Percentiles rank a stretch among this genome's conserved stretches.
phyloP scores from a whole-genome alignment of 305 asterid genomes.

The Fraxinus dipetala region DNA sequence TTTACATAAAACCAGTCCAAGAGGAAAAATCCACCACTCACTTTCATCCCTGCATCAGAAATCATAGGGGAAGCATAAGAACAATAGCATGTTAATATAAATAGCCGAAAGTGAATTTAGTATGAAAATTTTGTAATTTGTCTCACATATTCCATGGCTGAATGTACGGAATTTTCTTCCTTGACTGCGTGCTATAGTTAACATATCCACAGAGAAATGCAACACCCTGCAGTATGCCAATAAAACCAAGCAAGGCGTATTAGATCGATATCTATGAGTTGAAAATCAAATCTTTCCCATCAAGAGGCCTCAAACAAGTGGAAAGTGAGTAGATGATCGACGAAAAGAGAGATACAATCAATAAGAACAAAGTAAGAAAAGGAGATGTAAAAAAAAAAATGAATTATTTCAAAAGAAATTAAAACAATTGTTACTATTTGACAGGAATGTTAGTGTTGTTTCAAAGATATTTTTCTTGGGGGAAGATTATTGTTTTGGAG shows the following conservation, averaged over 20 bases:
- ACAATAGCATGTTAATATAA: background rate
- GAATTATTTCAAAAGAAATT: background rate
- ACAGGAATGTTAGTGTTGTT: background rate
- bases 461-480: background rate
- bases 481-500: background rate
- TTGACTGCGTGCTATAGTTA: conserved; percentile 62
- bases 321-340: background rate
- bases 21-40: conserved; percentile 99
- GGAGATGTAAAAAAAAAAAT: background rate
- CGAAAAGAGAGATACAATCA: background rate
- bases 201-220: conserved; percentile 80
- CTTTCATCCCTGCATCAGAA: conserved; percentile 80
- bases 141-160: conserved; percentile 99
- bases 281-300: background rate
- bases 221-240: conserved; percentile 50
- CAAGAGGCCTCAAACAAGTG: background rate
- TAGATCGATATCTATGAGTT: background rate
- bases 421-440: background rate
- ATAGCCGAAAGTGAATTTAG: background rate
- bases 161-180: conserved; percentile 61
- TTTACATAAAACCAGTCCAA: conserved; percentile 78
- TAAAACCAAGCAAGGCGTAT: background rate
- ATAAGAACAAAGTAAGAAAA: background rate
- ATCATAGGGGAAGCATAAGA: background rate
- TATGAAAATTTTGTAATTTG: conserved; percentile 1